Evolutionary conservation across 2,329 filamentous ascomycete species (phyloP).

Genomic region (Pseudogymnoascus sp.): DNA sequence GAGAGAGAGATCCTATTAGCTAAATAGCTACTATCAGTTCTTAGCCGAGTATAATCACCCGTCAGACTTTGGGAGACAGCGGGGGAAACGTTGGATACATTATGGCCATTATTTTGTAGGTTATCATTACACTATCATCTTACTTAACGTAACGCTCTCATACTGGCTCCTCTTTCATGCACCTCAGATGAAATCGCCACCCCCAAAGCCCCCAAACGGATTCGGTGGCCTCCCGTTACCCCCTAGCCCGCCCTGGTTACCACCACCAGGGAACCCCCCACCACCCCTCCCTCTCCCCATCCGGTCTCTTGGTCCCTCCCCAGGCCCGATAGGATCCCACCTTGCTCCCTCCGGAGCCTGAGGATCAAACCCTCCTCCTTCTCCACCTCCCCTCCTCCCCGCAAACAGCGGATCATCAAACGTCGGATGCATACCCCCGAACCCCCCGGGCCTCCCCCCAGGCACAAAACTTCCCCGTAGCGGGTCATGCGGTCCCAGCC

Average conservation of each 20-base stretch:
- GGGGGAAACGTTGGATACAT: not conserved
- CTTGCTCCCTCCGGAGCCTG: constrained; percentile 80
- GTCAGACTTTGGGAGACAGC: too few relatives aligned
- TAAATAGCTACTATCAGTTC: too few relatives aligned
- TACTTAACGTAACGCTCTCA: not conserved
- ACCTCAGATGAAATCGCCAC: not conserved
- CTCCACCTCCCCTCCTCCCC: constrained; percentile 41
- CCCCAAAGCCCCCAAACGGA: not conserved
- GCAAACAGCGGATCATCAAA: constrained; percentile 85
- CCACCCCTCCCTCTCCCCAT: constrained; percentile 36
- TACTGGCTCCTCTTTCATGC: not conserved
- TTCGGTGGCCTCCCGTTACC: constrained; percentile 23
- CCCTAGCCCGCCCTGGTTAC: constrained; percentile 48
- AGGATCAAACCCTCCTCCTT: constrained; percentile 50
- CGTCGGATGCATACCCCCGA: constrained; percentile 88
- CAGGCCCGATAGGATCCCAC: constrained; percentile 80
- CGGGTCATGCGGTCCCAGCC: constrained; percentile 78
- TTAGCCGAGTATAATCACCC: too few relatives aligned
- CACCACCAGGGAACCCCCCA: constrained; percentile 38
- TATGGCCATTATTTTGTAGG: not conserved
- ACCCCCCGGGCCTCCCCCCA: constrained; percentile 47
- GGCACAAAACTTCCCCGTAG: constrained; percentile 58
- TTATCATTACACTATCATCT: not conserved
- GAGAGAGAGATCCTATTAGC: too few relatives aligned
- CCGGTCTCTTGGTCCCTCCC: constrained; percentile 38